phyloP scores from a whole-genome alignment of 768 basidiomycete genomes.

The Serpula lacrymans region DNA sequence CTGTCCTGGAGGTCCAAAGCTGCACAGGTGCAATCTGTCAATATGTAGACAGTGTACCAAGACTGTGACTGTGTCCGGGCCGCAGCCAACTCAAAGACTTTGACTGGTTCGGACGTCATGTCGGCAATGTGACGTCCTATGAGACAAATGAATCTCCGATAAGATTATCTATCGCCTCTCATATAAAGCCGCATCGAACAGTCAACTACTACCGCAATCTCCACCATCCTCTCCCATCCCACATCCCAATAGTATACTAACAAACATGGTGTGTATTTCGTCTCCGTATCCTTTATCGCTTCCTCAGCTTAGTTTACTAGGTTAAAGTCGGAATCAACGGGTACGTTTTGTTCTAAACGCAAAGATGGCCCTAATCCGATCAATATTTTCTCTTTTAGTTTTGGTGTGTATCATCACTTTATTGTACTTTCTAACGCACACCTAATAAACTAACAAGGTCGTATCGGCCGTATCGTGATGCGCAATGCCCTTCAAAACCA shows the following conservation, averaged over 20 bases:
- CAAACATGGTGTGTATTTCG: conserved; percentile 23
- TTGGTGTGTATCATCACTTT: conserved; percentile 52
- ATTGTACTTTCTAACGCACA: conserved; percentile 1
- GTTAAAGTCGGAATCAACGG: conserved; percentile 98
- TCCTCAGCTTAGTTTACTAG: conserved; percentile 16
- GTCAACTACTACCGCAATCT: conserved; percentile 1
- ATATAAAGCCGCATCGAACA: conserved; percentile 21
- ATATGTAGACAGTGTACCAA: too few species aligned
- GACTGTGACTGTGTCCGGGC: too few species aligned
- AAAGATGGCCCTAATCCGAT: not conserved
- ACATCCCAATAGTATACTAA: not conserved
- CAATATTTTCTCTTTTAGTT: conserved; percentile 41
- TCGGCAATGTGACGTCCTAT: conserved; percentile 2
- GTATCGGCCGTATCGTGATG: conserved; percentile 98
- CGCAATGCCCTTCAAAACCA: conserved; percentile 83
- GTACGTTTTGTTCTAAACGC: conserved; percentile 40
- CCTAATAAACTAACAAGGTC: conserved; percentile 54
- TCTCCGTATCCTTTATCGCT: not conserved
- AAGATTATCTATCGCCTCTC: conserved; percentile 16
- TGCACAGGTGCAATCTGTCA: too few species aligned
- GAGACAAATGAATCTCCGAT: conserved; percentile 8
- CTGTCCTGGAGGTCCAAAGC: too few species aligned
- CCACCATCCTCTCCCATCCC: conserved; percentile 8
- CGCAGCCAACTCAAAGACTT: too few species aligned
- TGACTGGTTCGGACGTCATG: too few species aligned